phyloP scores from a whole-genome alignment of 495 filamentous ascomycete genomes.

The Chaetomidium leptoderma region DNA sequence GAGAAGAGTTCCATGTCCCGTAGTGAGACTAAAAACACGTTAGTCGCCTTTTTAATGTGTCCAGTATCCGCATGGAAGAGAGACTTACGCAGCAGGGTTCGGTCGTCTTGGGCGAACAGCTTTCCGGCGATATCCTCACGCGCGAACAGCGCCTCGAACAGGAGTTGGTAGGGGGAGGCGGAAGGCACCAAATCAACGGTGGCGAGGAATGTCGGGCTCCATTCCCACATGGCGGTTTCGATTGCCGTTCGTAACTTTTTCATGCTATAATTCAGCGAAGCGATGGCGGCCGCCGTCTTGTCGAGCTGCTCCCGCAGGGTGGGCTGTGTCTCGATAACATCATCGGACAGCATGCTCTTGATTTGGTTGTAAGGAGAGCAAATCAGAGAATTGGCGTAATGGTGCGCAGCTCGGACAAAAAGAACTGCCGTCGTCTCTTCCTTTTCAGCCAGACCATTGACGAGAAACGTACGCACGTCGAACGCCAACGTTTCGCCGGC shows the following conservation, averaged over 20 bases:
- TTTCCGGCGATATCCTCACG: background rate
- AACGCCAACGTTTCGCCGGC: background rate
- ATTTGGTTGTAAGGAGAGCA: background rate
- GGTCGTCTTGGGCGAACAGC: background rate
- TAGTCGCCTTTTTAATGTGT: no score
- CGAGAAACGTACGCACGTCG: background rate
- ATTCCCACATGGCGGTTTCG: no score
- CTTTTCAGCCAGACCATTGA: background rate
- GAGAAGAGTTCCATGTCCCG: no score
- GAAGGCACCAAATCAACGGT: background rate
- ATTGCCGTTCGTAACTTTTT: no score
- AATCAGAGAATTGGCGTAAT: background rate
- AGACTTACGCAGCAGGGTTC: background rate
- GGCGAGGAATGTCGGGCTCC: background rate
- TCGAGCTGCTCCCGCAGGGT: background rate
- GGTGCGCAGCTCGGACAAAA: background rate
- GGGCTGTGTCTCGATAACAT: no score
- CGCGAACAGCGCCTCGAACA: background rate
- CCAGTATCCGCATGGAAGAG: no score
- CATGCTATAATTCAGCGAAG: background rate
- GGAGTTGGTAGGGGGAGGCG: background rate
- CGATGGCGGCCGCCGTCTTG: background rate
- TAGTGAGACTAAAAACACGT: no score
- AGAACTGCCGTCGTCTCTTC: background rate
- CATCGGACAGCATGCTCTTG: background rate